A percentile compares a stretch with the other conserved stretches of the same genome.
Conservation (phyloP, 2,329 filamentous ascomycete species). For the Sporothrix brasiliensis region DNA sequence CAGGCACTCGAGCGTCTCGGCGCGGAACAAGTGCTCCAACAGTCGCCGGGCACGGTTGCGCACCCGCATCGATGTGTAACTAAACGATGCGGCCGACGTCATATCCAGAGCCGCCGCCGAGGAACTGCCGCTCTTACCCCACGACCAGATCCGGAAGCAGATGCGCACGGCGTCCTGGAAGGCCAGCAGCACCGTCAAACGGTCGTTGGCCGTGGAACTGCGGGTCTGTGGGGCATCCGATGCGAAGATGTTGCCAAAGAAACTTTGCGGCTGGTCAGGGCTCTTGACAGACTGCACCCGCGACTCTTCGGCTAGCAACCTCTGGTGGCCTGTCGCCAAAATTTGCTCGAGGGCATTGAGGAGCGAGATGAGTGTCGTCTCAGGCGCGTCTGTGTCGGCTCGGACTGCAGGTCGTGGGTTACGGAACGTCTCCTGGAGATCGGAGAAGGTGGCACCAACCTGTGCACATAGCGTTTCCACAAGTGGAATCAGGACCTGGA, state of each 20-base stretch:
- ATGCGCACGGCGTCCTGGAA: conserved; percentile 95
- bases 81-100: conserved; percentile 77
- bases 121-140: conserved; percentile 44
- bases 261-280: conserved; percentile 80
- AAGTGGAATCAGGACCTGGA: conserved; percentile 85
- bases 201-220: conserved; percentile 85
- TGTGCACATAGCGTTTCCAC: conserved; percentile 87
- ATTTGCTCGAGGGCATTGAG: conserved; percentile 93
- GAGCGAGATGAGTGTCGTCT: conserved; percentile 77
- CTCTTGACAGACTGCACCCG: conserved; percentile 70
- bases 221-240: conserved; percentile 75
- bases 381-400: conserved; percentile 53
- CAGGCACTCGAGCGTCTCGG: conserved; percentile 88
- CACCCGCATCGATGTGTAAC: conserved; percentile 87
- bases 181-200: conserved; percentile 89
- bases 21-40: conserved; percentile 88
- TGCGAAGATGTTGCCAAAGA: conserved; percentile 91
- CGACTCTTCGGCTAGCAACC: conserved; percentile 74
- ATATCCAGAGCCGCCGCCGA: conserved; percentile 49
- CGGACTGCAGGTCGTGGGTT: background rate
- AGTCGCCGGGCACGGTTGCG: conserved; percentile 85
- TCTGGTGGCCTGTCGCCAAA: conserved; percentile 82
- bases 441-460: conserved; percentile 71
- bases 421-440: conserved; percentile 67
- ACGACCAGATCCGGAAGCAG: conserved; percentile 93